A percentile compares a stretch with the other conserved stretches of the same genome.
These are phyloP conservation scores for Phalaenopsis hybrid DNA, from an alignment of 116 monocot genomes.

Conservation along the genomic window DNA sequence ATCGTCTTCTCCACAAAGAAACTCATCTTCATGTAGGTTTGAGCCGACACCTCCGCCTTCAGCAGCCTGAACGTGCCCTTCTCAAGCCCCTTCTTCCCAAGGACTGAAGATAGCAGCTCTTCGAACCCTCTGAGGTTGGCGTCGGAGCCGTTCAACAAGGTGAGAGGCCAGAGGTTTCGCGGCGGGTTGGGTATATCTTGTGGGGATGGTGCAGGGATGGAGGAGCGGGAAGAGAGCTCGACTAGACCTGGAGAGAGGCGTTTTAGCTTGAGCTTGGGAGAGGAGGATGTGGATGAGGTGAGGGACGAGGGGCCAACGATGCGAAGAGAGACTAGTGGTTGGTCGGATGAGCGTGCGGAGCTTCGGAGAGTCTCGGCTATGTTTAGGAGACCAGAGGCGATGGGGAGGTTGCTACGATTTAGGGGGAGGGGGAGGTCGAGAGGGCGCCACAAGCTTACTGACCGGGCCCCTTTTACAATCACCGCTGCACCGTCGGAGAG, in stretches of 20 bases:
- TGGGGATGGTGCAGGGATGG: conserved; percentile 22
- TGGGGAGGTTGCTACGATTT: conserved; percentile 35
- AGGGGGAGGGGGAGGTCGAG: conserved; percentile 87
- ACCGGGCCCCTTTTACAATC: conserved; percentile 78
- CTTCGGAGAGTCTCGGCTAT: conserved; percentile 65
- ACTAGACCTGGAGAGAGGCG: conserved; percentile 86
- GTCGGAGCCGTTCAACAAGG: conserved; percentile 65
- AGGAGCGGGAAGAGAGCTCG: conserved; percentile 59
- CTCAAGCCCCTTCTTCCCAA: conserved; percentile 59
- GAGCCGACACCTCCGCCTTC: conserved; percentile 67
- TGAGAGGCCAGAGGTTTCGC: conserved; percentile 62
- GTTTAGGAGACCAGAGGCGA: conserved; percentile 60
- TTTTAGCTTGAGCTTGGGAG: conserved; percentile 78
- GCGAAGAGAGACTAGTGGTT: conserved; percentile 83
- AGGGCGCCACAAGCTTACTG: conserved; percentile 71
- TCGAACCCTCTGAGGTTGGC: conserved; percentile 70
- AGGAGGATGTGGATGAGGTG: conserved; percentile 36
- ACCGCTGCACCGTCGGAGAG: conserved; percentile 88
- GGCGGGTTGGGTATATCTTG: conserved; percentile 4
- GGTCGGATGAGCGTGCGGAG: conserved; percentile 48
- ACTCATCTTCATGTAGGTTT: conserved; percentile 77
- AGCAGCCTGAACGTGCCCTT: conserved; percentile 65
- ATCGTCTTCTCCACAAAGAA: conserved; percentile 59
- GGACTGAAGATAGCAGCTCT: conserved; percentile 68
- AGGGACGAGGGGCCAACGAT: conserved; percentile 85